Conservation (phyloP, 225 moss, liverwort and hornwort species). For the Bryum argenteum region DNA sequence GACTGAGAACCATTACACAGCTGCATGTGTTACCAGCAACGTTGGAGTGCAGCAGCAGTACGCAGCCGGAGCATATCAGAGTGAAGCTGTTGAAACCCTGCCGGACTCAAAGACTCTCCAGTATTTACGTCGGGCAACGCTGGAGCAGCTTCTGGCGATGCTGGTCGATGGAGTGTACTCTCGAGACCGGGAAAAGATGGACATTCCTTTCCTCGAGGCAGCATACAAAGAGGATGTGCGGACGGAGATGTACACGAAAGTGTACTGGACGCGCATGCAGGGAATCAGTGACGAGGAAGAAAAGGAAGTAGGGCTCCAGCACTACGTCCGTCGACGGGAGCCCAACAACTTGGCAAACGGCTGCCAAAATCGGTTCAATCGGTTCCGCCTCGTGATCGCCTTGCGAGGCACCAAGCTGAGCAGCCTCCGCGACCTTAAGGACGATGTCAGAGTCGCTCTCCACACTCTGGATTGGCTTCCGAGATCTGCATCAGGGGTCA, state of each 20-base stretch:
- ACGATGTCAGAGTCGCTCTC: background rate
- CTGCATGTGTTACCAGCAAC: too few relatives aligned
- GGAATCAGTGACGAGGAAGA: background rate
- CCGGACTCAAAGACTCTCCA: too few relatives aligned
- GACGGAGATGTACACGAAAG: background rate
- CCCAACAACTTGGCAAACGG: background rate
- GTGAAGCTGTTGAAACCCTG: too few relatives aligned
- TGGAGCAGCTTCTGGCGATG: background rate
- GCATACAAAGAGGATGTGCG: background rate
- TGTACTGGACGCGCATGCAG: slow-evolving; percentile 2
- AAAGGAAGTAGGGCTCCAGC: background rate
- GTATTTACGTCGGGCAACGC: background rate
- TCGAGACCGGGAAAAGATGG: background rate
- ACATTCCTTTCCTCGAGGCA: slow-evolving; percentile 27
- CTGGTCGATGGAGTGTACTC: slow-evolving; percentile 1
- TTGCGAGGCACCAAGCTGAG: slow-evolving; percentile 15
- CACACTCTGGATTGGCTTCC: too few relatives aligned
- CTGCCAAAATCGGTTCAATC: background rate
- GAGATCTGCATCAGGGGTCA: too few relatives aligned
- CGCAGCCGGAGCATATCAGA: too few relatives aligned
- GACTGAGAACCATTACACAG: too few relatives aligned
- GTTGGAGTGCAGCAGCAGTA: too few relatives aligned
- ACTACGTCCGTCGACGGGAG: background rate
- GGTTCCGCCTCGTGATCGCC: slow-evolving; percentile 11
- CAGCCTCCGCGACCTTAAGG: background rate